These are phyloP conservation scores for Clavispora vitiphila DNA, from an alignment of 805 yeast species.

Conservation along the genomic window DNA sequence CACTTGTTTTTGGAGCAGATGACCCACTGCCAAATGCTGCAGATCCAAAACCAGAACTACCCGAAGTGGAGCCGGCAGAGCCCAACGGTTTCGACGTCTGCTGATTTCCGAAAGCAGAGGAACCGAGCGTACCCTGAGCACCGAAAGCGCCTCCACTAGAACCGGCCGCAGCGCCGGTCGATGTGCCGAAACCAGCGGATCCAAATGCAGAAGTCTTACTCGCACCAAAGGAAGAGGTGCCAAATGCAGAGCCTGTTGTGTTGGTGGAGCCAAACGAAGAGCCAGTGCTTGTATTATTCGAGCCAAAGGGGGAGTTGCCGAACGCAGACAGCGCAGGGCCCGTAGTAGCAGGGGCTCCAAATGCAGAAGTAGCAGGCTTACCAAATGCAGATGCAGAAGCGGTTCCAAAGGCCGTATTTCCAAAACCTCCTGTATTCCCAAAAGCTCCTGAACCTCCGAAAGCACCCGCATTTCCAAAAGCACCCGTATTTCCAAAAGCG, in stretches of 20 bases:
- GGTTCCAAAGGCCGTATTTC: conserved; percentile 4
- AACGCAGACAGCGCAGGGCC: conserved; percentile 2
- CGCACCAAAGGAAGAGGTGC: conserved; percentile 13
- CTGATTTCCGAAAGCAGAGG: not conserved
- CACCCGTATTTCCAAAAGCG: conserved; percentile 3
- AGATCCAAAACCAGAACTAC: conserved; percentile 6
- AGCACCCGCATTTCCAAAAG: no score
- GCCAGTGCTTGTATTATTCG: not conserved
- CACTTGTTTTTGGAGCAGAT: conserved; percentile 1
- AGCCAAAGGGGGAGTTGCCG: conserved; percentile 1
- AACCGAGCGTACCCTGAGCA: conserved; percentile 3
- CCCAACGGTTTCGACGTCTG: no score
- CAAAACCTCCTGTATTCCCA: conserved; percentile 5
- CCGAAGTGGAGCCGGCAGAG: not conserved
- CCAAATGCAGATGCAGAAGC: not conserved
- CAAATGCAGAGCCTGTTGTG: conserved; percentile 2
- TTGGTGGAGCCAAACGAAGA: conserved; percentile 18
- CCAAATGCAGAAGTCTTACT: conserved; percentile 18
- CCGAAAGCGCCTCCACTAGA: conserved; percentile 2
- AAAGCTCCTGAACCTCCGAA: conserved; percentile 5
- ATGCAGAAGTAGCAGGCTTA: conserved; percentile 7
- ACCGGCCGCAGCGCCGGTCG: not conserved
- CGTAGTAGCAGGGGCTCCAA: conserved; percentile 11
- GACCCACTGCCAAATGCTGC: not conserved
- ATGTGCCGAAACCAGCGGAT: conserved; percentile 4